phyloP scores from a whole-genome alignment of 2,329 filamentous ascomycete genomes.

The Torrubiella hemipterigena region DNA sequence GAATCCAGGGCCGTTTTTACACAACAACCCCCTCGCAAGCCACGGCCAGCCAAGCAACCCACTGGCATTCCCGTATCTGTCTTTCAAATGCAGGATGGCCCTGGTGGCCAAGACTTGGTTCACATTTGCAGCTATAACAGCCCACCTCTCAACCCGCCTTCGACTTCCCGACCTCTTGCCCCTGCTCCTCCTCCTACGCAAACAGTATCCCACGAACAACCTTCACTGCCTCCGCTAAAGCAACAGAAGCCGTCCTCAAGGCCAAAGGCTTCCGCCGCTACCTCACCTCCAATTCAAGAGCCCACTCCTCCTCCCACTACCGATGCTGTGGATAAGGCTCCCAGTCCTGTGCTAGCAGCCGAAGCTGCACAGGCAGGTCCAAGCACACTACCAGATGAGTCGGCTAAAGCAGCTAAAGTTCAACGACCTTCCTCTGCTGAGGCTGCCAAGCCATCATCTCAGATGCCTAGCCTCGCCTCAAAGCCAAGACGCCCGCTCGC shows the following conservation, averaged over 20 bases:
- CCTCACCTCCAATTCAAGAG: slow-evolving; percentile 14
- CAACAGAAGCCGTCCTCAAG: slow-evolving; percentile 9
- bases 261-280: slow-evolving; percentile 10
- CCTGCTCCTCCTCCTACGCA: slow-evolving; percentile 8
- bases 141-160: slow-evolving; percentile 13
- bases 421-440: slow-evolving; percentile 5
- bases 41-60: slow-evolving; percentile 20
- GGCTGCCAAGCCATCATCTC: slow-evolving; percentile 2
- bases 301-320: slow-evolving; percentile 28
- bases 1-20: slow-evolving; percentile 14
- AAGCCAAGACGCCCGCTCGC: slow-evolving; percentile 11
- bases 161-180: no score
- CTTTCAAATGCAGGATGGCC: slow-evolving; percentile 25
- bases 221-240: slow-evolving; percentile 14
- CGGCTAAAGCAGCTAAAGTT: not conserved
- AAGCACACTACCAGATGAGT: not conserved
- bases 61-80: slow-evolving; percentile 29
- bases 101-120: slow-evolving; percentile 20
- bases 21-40: slow-evolving; percentile 8
- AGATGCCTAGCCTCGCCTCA: no score
- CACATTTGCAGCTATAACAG: slow-evolving; percentile 23
- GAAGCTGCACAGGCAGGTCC: not conserved
- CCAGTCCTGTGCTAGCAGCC: slow-evolving; percentile 12
- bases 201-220: slow-evolving; percentile 9
- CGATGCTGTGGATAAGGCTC: slow-evolving; percentile 20